Base-by-base conservation (phyloP, 495 filamentous ascomycete species). In the Tuber indicum region DNA sequence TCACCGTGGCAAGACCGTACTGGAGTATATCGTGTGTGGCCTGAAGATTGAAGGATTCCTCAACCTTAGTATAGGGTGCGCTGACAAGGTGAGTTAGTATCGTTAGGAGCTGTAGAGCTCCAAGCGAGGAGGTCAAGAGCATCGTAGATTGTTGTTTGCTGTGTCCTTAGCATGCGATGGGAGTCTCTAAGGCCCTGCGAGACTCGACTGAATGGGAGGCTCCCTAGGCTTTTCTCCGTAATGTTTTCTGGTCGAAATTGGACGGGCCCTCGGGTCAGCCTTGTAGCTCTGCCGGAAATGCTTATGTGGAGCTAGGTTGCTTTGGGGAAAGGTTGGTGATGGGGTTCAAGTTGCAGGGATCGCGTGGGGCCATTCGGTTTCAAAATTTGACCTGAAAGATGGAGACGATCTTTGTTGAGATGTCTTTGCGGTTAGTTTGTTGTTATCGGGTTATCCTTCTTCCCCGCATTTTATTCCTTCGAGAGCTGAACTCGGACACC, bases 21-120 rank as follows among this genome's bases (percentile, higher is more conserved):
- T 87, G 88, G 23, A 96, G 83, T 47, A 98, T 91, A 83, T 99
- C 96, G 84, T 98, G 96, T 9, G 91, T 90, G 0, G 96, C 96
- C 84, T 99, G 96, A 73, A 98, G 90, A 81, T 97, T 97, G 88
- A 99, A 99, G 0, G 94, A 98, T 86, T 99, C 96, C 84, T 99
- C 96, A 75, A 99, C 96, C 85, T 99, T 99, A 72, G 96, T 98
- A 86, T 96, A 98, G 1, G 96, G 96, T 23, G 96, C 90, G 14
- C 89, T 84, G 75, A 90, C 76, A 72, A 97, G 89, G 84, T 99
- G 95, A 42, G 93, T 72, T 32, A 94, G 83, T 78, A 97, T 89
- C 49, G 93, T 83, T 3, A 84, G 78, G 2, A 92, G 91, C 75
- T 97, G 88, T 44, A 89, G 84, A 75, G 88, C 83, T 23, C 84